Evolutionary conservation across 2,329 filamentous ascomycete genomes (phyloP).

Genomic region (Scedosporium dehoogii): DNA sequence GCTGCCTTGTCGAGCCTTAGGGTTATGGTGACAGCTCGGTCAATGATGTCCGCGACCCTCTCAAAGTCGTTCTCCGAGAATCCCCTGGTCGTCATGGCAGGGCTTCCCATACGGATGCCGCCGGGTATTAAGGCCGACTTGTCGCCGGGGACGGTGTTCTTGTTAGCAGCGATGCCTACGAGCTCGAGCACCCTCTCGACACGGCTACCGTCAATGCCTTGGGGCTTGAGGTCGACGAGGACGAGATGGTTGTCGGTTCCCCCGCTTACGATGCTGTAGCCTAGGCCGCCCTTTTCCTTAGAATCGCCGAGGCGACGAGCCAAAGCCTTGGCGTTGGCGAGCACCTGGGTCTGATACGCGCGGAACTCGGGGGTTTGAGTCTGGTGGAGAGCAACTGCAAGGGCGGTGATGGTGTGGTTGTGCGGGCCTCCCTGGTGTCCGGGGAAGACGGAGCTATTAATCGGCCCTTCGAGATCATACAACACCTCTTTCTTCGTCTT

Average conservation of each 20-base stretch:
- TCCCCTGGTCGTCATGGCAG: slow-evolving; percentile 96
- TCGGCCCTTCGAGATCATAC: slow-evolving; percentile 86
- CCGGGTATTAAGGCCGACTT: slow-evolving; percentile 88
- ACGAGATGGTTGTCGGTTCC: slow-evolving; percentile 98
- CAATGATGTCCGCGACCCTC: slow-evolving; percentile 75
- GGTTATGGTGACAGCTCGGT: slow-evolving; percentile 71
- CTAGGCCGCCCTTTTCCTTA: slow-evolving; percentile 67
- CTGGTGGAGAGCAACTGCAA: slow-evolving; percentile 91
- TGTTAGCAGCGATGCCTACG: slow-evolving; percentile 95
- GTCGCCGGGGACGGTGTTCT: slow-evolving; percentile 96
- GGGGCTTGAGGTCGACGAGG: slow-evolving; percentile 80
- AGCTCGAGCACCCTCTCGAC: slow-evolving; percentile 87
- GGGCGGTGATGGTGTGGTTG: slow-evolving; percentile 96
- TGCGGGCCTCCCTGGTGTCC: slow-evolving; percentile 97
- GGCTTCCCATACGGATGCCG: slow-evolving; percentile 86
- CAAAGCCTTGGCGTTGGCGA: slow-evolving; percentile 84
- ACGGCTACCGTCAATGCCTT: slow-evolving; percentile 76
- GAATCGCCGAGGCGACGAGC: slow-evolving; percentile 54
- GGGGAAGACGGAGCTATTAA: slow-evolving; percentile 95
- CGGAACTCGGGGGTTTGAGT: slow-evolving; percentile 83
- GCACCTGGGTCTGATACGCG: slow-evolving; percentile 81
- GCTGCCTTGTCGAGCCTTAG: slow-evolving; percentile 65
- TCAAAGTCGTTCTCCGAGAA: slow-evolving; percentile 83
- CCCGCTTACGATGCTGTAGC: slow-evolving; percentile 83
- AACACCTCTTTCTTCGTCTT: slow-evolving; percentile 79